Evolutionary conservation across 371 early-diverging fungal genomes (phyloP).

Genomic region (Mucor saturninus): DNA sequence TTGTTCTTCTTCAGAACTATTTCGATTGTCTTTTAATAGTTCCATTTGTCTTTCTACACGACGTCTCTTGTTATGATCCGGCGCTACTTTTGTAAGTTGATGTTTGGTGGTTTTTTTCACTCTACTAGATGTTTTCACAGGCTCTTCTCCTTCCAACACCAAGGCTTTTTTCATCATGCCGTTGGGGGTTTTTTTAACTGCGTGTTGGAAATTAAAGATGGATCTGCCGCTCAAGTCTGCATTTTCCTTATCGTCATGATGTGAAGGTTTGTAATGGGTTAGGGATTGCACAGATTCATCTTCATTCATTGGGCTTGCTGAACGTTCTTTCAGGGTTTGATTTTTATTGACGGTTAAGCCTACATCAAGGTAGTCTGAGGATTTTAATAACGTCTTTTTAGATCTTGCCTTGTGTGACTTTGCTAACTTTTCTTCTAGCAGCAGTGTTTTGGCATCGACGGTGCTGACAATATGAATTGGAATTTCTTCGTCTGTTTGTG

Average conservation of each 20-base stretch:
- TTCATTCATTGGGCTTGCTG: constrained; percentile 8
- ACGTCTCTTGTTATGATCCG: constrained; percentile 31
- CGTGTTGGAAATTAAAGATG: constrained; percentile 40
- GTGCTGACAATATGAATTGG: constrained; percentile 52
- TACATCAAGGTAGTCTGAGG: constrained; percentile 10
- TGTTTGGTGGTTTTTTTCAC: constrained; percentile 9
- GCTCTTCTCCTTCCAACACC: constrained; percentile 9
- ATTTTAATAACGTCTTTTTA: constrained; percentile 16
- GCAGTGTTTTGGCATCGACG: constrained; percentile 36
- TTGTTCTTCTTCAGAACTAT: constrained; percentile 14
- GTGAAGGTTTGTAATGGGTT: constrained; percentile 9
- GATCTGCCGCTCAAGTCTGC: constrained; percentile 38
- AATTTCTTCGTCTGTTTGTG: constrained; percentile 55
- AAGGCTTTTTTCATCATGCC: constrained; percentile 46
- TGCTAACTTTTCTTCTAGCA: constrained; percentile 46
- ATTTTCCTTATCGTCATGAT: constrained; percentile 35
- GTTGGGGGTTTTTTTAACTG: constrained; percentile 29
- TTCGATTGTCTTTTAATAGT: constrained; percentile 27
- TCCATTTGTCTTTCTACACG: constrained; percentile 39
- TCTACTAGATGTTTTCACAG: constrained; percentile 7
- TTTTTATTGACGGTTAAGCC: constrained; percentile 28
- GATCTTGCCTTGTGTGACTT: constrained; percentile 22
- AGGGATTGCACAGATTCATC: constrained; percentile 20
- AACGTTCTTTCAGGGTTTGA: background rate
- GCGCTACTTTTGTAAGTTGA: constrained; percentile 8